Evolutionary conservation across 441 rosid genomes (phyloP).

Genomic region (Pelargonium myrrhifolium): DNA sequence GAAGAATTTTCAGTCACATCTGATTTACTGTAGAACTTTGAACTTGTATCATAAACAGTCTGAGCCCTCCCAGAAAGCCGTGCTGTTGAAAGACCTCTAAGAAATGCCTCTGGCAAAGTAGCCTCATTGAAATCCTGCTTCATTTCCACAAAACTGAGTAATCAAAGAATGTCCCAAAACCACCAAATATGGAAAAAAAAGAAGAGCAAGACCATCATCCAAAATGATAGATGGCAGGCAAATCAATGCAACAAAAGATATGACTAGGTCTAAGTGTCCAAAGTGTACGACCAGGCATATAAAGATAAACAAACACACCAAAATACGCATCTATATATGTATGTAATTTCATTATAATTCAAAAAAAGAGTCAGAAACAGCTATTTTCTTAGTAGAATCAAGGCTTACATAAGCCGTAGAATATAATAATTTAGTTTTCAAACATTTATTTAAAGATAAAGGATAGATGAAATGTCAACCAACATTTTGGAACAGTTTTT

Average conservation of each 20-base stretch:
- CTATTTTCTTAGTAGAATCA: too few relatives aligned
- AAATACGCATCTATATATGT: too few relatives aligned
- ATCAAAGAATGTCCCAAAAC: conserved; percentile 8
- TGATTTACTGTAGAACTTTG: conserved; percentile 28
- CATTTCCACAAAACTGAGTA: conserved; percentile 13
- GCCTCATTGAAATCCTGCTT: conserved; percentile 33
- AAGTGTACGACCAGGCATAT: too few relatives aligned
- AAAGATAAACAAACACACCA: too few relatives aligned
- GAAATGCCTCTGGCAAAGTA: conserved; percentile 49
- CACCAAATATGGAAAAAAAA: not conserved
- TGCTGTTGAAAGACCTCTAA: conserved; percentile 74
- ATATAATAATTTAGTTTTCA: not conserved
- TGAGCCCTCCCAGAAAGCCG: conserved; percentile 76
- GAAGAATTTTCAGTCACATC: conserved; percentile 25
- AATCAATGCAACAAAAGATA: too few relatives aligned
- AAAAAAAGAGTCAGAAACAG: too few relatives aligned
- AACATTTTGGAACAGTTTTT: conserved; percentile 3
- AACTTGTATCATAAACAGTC: conserved; percentile 44
- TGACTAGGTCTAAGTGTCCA: too few relatives aligned
- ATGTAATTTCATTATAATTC: too few relatives aligned
- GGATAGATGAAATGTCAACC: not conserved
- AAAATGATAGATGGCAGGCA: too few relatives aligned
- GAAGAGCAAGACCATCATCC: not conserved
- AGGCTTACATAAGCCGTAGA: too few relatives aligned
- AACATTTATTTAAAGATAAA: not conserved